phyloP scores from a whole-genome alignment of 495 filamentous ascomycete species.

The Pseudomonodictys pantanalensis region DNA sequence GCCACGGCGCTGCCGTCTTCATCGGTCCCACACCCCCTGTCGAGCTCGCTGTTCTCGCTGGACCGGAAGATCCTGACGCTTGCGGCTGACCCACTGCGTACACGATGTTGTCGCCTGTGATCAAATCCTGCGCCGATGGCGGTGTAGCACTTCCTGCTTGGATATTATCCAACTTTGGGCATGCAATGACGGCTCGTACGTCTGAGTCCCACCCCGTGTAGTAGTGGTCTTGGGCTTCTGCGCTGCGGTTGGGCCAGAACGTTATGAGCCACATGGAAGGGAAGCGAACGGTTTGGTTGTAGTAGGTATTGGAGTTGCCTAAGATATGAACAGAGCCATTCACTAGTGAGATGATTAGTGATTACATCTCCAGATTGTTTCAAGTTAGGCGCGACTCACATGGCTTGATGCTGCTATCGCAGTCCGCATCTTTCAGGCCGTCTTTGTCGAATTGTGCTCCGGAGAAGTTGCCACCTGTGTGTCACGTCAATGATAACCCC shows the following conservation, averaged over 20 bases:
- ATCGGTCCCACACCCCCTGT: no score
- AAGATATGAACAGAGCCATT: not conserved
- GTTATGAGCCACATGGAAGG: not conserved
- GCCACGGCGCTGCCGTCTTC: no score
- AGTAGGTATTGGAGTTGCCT: not conserved
- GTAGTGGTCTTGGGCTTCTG: not conserved
- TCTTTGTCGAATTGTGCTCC: no score
- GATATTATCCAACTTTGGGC: not conserved
- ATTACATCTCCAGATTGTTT: no score
- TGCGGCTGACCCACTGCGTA: no score
- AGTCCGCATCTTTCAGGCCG: no score
- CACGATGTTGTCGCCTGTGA: no score
- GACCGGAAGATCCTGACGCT: no score
- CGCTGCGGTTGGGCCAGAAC: not conserved
- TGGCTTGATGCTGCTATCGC: no score
- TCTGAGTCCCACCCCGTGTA: not conserved
- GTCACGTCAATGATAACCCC: not conserved
- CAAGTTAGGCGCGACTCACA: no score
- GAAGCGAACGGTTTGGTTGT: conserved; percentile 3
- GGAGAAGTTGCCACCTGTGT: not conserved
- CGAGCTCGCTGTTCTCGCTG: no score
- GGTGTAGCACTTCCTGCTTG: conserved; percentile 1
- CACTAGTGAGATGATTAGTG: not conserved
- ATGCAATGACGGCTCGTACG: conserved; percentile 7
- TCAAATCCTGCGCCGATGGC: no score